phyloP scores from a whole-genome alignment of 805 yeast genomes.

The Starmerella bacillaris region DNA sequence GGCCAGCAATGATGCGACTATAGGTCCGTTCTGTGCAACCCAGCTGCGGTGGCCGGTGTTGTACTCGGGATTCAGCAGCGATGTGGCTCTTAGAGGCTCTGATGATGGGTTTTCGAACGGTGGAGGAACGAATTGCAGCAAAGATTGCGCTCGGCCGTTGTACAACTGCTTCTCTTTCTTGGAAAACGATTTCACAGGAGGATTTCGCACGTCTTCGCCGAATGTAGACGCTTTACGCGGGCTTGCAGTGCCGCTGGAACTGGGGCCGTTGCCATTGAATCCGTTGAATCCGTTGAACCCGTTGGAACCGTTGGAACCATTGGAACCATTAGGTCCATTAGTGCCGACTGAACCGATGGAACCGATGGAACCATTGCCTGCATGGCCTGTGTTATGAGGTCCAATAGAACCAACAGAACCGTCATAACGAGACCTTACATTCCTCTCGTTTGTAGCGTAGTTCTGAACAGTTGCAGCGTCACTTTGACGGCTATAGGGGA shows the following conservation, averaged over 20 bases:
- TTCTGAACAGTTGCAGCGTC: slow-evolving; percentile 57
- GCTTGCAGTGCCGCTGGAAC: slow-evolving; percentile 2
- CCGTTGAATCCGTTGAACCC: background rate
- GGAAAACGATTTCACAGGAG: too few species aligned
- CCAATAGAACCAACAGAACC: too few species aligned
- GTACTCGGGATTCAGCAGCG: slow-evolving; percentile 24
- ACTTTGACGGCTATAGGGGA: slow-evolving; percentile 92
- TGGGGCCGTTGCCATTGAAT: background rate
- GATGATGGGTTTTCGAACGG: background rate
- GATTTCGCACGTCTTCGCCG: slow-evolving; percentile 11
- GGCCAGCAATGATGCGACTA: slow-evolving; percentile 70
- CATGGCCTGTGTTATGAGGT: too few species aligned
- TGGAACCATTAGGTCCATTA: background rate
- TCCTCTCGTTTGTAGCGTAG: background rate
- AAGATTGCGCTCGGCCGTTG: background rate
- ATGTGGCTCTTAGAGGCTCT: background rate
- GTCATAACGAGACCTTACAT: too few species aligned
- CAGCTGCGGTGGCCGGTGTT: slow-evolving; percentile 65
- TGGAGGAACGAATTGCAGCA: background rate
- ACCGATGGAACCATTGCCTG: too few species aligned
- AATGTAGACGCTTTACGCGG: slow-evolving; percentile 15
- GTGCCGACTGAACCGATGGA: background rate
- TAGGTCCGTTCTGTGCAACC: slow-evolving; percentile 90
- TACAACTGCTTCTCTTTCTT: too few species aligned
- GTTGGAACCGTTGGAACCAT: background rate